phyloP scores from a whole-genome alignment of 441 rosid species.

The Populus hybrid region DNA sequence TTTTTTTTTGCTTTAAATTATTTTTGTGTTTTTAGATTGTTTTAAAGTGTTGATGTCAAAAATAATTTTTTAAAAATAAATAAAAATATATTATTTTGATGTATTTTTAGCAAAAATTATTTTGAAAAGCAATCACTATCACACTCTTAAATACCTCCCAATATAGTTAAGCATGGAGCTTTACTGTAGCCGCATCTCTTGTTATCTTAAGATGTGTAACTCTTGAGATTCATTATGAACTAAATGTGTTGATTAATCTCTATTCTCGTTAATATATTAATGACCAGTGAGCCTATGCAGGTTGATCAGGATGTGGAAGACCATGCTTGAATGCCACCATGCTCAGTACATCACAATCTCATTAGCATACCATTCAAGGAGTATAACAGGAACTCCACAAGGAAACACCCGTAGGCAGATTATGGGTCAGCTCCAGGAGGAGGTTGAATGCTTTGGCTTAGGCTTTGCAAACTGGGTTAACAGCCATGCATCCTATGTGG shows the following conservation, averaged over 20 bases:
- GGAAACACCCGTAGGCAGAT: conserved; percentile 40
- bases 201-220: too few species aligned
- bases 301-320: conserved; percentile 88
- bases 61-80: too few species aligned
- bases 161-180: background rate
- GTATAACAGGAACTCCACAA: conserved; percentile 33
- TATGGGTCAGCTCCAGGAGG: conserved; percentile 63
- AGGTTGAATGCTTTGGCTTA: conserved; percentile 75
- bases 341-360: conserved; percentile 93
- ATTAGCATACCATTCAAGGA: conserved; percentile 76
- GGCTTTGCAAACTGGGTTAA: conserved; percentile 76
- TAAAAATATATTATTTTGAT: too few species aligned
- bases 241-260: background rate
- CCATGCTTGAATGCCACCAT: conserved; percentile 92
- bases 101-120: too few species aligned
- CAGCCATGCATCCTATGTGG: conserved; percentile 60
- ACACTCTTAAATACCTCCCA: too few species aligned
- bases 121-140: too few species aligned
- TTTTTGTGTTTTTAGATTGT: too few species aligned
- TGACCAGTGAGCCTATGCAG: conserved; percentile 35
- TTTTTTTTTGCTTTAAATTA: too few species aligned
- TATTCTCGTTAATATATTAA: background rate
- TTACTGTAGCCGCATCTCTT: background rate
- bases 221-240: background rate
- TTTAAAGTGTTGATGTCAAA: too few species aligned